A percentile compares a stretch with the other conserved stretches of the same genome.
Evolutionary conservation across 352 stramenopile species (phyloP).

Genomic region (Globisporangium okanoganense): DNA sequence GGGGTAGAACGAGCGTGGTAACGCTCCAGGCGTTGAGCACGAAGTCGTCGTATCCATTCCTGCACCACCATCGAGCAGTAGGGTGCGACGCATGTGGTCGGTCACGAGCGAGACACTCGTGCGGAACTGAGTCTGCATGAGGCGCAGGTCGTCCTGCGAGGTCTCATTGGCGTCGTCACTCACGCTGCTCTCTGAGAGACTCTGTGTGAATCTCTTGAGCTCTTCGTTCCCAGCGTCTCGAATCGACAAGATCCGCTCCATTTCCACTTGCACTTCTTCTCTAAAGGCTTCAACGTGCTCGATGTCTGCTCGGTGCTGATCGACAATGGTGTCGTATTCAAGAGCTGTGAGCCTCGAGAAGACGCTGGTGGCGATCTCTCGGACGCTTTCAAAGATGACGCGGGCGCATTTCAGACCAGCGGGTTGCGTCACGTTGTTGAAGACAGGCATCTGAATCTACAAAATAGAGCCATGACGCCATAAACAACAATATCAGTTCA

Average conservation of each 20-base stretch:
- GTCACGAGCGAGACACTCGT: slow-evolving; percentile 1
- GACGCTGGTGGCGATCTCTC: slow-evolving; percentile 15
- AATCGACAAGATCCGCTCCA: slow-evolving; percentile 23
- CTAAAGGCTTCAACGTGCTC: slow-evolving; percentile 6
- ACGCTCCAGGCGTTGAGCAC: neutral
- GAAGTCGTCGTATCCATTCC: neutral
- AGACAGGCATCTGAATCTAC: slow-evolving; percentile 21
- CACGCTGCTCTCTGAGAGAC: slow-evolving; percentile 12
- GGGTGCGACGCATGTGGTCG: slow-evolving; percentile 1
- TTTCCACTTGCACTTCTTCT: slow-evolving; percentile 13
- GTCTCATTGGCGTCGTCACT: slow-evolving; percentile 9
- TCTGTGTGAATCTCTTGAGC: slow-evolving; percentile 15
- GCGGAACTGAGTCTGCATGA: slow-evolving; percentile 23
- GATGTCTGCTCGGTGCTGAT: neutral
- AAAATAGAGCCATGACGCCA: neutral
- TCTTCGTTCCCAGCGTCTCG: slow-evolving; percentile 23
- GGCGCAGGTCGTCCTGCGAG: slow-evolving; percentile 12
- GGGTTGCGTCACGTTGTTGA: neutral
- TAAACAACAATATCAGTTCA: neutral
- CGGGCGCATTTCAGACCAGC: neutral
- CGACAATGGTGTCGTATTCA: neutral
- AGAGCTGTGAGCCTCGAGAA: neutral
- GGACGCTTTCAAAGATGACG: slow-evolving; percentile 21
- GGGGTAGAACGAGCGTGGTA: slow-evolving; percentile 4
- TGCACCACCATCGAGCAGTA: neutral